Conservation (phyloP, 176 grass and related monocot species). For the sorghum (Sorghum bicolor) region DNA sequence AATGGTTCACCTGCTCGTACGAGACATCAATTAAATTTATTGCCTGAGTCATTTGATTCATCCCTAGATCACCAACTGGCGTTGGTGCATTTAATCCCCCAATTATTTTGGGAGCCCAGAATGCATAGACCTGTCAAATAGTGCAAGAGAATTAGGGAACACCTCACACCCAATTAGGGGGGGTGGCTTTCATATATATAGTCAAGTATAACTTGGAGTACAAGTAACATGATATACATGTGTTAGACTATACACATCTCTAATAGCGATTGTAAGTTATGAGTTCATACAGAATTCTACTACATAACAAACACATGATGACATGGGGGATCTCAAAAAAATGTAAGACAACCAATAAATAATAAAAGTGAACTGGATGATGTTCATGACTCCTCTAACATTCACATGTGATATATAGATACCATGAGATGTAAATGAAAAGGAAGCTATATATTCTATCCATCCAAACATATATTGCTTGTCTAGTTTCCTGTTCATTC, state of each 20-base stretch:
- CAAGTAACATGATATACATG: too few relatives aligned
- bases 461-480: not conserved
- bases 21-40: slow-evolving; percentile 82
- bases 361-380: not conserved
- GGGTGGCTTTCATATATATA: too few relatives aligned
- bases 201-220: too few relatives aligned
- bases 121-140: slow-evolving; percentile 75
- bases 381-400: not conserved
- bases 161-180: too few relatives aligned
- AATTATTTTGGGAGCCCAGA: slow-evolving; percentile 88
- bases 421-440: not conserved
- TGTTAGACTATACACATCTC: too few relatives aligned
- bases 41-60: slow-evolving; percentile 95
- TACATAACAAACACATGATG: slow-evolving; percentile 11
- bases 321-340: not conserved
- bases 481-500: not conserved
- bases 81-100: slow-evolving; percentile 92
- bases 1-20: slow-evolving; percentile 68
- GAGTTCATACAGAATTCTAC: not conserved
- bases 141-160: not conserved
- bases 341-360: not conserved
- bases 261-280: slow-evolving; percentile 2
- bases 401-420: not conserved
- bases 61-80: slow-evolving; percentile 82
- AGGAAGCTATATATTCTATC: not conserved